Evolutionary conservation across 345 rosid genomes (phyloP).

Genomic region (Jatropha curcas): DNA sequence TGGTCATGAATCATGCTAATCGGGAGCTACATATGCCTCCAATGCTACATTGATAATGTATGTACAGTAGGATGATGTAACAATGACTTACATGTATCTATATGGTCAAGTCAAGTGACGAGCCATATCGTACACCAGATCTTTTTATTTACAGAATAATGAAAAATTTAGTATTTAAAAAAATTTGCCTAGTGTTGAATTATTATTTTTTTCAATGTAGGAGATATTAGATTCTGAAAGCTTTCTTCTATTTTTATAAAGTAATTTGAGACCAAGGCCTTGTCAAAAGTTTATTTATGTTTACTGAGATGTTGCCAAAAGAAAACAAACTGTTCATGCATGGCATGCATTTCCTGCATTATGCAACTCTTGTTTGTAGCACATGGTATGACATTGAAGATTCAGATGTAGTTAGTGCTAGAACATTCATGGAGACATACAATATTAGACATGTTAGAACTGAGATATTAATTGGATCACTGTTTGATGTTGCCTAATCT

Average conservation of each 20-base stretch:
- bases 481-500: constrained; percentile 15
- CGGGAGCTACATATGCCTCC: background rate
- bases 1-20: background rate
- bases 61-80: background rate
- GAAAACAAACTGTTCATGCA: background rate
- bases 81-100: background rate
- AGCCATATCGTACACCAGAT: background rate
- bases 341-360: background rate
- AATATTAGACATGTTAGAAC: background rate
- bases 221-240: background rate
- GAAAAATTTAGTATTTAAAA: background rate
- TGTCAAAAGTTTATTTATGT: background rate
- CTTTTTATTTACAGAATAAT: background rate
- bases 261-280: background rate
- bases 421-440: background rate
- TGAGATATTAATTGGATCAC: constrained; percentile 5
- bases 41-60: background rate
- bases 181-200: background rate
- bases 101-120: background rate
- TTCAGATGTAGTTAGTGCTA: background rate
- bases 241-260: background rate
- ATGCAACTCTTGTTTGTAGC: background rate
- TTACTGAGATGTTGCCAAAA: background rate
- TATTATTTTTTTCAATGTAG: background rate
- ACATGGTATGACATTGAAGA: background rate